Percentiles rank a stretch among this genome's conserved stretches.
Conservation (phyloP, 768 basidiomycete species). For the Rhodotorula sphaerocarpa region DNA sequence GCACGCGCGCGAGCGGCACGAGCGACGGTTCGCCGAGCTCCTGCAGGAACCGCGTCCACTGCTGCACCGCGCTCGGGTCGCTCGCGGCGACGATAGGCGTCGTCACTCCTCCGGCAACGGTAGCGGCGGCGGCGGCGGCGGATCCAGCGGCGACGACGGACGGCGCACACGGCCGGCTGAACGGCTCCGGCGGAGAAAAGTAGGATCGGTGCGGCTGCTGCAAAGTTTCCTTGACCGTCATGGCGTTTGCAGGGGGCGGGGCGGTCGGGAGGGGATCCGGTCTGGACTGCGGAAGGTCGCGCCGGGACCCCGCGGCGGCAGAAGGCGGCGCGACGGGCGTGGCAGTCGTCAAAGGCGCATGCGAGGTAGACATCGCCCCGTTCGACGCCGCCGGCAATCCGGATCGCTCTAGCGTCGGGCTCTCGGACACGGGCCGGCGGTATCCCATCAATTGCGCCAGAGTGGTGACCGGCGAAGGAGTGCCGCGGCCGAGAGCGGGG, state of each 20-base stretch:
- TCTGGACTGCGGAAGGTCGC: too few species aligned
- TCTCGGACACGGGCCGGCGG: too few species aligned
- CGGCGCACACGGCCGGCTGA: neutral
- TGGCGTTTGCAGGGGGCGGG: too few species aligned
- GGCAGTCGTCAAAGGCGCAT: neutral
- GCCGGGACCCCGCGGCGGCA: too few species aligned
- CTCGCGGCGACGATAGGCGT: slow-evolving; percentile 8
- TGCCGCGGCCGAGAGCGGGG: slow-evolving; percentile 10
- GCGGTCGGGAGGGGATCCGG: too few species aligned
- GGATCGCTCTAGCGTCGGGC: too few species aligned
- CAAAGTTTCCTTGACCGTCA: too few species aligned
- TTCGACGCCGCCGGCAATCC: too few species aligned
- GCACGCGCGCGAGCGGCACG: slow-evolving; percentile 17
- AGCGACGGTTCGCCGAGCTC: slow-evolving; percentile 1
- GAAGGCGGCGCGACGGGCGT: neutral
- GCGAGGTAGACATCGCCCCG: too few species aligned
- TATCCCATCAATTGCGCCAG: too few species aligned
- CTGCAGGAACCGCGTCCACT: slow-evolving; percentile 16
- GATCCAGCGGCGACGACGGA: neutral
- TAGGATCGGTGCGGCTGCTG: too few species aligned
- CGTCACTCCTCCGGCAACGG: neutral
- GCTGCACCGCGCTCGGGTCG: slow-evolving; percentile 8
- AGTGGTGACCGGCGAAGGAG: neutral
- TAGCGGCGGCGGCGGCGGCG: neutral
- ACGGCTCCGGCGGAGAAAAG: neutral